Base-by-base conservation (phyloP, 495 filamentous ascomycete species). In the Pseudoneurospora amorphoporcata region DNA sequence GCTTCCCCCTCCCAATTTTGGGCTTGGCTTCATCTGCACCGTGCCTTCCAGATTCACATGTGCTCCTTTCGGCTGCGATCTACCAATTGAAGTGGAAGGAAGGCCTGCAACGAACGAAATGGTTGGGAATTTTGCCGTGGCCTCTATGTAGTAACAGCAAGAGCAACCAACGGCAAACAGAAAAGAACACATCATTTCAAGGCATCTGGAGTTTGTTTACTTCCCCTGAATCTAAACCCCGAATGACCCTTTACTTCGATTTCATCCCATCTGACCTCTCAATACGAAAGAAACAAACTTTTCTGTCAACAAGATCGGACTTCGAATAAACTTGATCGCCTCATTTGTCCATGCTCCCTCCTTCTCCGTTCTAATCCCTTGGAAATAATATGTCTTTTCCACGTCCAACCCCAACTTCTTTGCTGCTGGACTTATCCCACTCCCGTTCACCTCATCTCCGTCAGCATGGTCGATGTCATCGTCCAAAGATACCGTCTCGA, bases 331-430 rank as follows among this genome's bases (percentile, higher is more conserved):
- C 43, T 71, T 71, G 43, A 71, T 45, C 14, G 43, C 53, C 16
- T 71, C 70, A 58, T 65, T 71, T n/a, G 70, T 71, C 70, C 70
- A 71, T 39, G 70, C 41, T 3, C 29, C 53, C 42, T 45, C 32
- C 19, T 71, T 71, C 14, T 39, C 70, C 32, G 70, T 71, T 16
- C 70, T 19, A 8, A 68, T 23, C 8, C 70, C 70, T 29, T 35
- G 53, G 14, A 65, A 65, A 65, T 35, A 17, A 5, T 65, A 65
- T 7, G 53, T 65, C 53, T 65, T 65, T 17, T 65, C 53, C 53
- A 35, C 53, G 35, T 65, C 53, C 53, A 65, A 37, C 29, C 53
- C 53, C 53, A 65, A 37, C 29, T 35, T 35, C 29, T 37, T 65
- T 17, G 53, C 53, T 65, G 53, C 53, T 65, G 70, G 70, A 23